Base-by-base conservation (phyloP, 1,284 basidiomycete species). In the Wolfiporia cocos region DNA sequence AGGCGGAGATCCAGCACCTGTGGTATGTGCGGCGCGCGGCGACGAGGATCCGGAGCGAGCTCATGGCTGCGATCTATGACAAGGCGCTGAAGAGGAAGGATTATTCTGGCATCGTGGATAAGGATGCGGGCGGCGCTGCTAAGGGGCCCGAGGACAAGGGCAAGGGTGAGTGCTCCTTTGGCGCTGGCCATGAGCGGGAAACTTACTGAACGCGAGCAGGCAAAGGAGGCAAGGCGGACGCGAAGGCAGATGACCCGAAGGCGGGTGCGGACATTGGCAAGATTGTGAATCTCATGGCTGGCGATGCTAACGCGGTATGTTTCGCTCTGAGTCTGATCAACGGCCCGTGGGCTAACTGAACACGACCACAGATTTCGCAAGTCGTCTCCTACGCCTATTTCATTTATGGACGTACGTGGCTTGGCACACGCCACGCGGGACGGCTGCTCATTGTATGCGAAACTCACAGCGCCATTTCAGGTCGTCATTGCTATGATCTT, bases 31-130 rank as follows among this genome's bases (percentile, higher is more conserved):
- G 89, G 18, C 73, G 88, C n/a, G 84, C 81, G 0, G 62, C 71
- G 7, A 81, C 84, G 10, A 70, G 87, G 17, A 75, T 86, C 18
- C 76, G 84, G 14, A 72, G 78, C 4, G 81, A 86, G 61, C 71
- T 93, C 12, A 91, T 86, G 71, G 75, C 86, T 0, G 70, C 86
- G 0, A 86, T 96, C 41, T 97, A 94, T 55, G 86, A 92, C 60
- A 96, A 96, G 62, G 84, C 92, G 0, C 67, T 96, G 31, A 86
- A 86, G 58, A 70, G 91, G 20, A 86, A 82, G 57, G 92, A 96
- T 59, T 83, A 84, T 44, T 86, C 86, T 0, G 92, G 91, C 0
- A 71, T 91, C 20, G 67, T 87, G 2, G 71, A 78, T 35, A 62
- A 65, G 52, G 67, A 71, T 26, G 49, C 47, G 5, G 52, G 40